Base-by-base conservation (phyloP, 2,329 filamentous ascomycete genomes). In the Cladosporium sp. region DNA sequence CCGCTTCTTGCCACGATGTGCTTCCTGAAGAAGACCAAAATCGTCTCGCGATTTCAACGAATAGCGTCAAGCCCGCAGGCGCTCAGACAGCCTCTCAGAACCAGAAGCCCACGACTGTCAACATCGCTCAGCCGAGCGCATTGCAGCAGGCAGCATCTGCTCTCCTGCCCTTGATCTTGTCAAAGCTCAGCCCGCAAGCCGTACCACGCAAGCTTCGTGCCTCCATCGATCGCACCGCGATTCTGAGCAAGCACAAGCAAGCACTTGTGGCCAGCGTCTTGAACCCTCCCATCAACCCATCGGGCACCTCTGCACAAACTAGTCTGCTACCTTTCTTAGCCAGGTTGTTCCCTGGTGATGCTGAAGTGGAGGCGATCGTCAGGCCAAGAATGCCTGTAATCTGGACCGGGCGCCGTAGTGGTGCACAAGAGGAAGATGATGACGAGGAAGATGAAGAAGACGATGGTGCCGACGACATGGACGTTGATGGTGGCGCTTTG, bases 211-310 rank as follows among this genome's bases (percentile, higher is more conserved):
- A 88, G 1, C 70, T 90, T 19, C 87, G 93, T 55, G 83, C 86
- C 11, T 84, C 90, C 51, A 80, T 96, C 62, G 91, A 97, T 69
- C 88, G 89, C 63, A 90, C 89, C 2, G 88, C 90, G 19, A 88
- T 96, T 58, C 76, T 96, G 20, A 83, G 80, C 5, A 80, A 82
- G 60, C 81, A 87, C 71, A 86, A 85, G 69, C 79, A 86, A 34
- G 88, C 89, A 42, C 89, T 97, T 82, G 69, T 94, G 11, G 85
- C 91, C 5, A 93, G 90, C 71, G 86, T 95, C 12, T 77, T 97
- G 60, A 91, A 94, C 72, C 90, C 91, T 0, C 85, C 62, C 78
- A 84, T 63, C 11, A 55, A 55, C 36, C 34, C 50, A 5, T 45
- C 57, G 14, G 57, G 49, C 17, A 49, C 49, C 2, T 50, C 50